Conservation (phyloP, 768 basidiomycete genomes). For the Suillus alpinus region DNA sequence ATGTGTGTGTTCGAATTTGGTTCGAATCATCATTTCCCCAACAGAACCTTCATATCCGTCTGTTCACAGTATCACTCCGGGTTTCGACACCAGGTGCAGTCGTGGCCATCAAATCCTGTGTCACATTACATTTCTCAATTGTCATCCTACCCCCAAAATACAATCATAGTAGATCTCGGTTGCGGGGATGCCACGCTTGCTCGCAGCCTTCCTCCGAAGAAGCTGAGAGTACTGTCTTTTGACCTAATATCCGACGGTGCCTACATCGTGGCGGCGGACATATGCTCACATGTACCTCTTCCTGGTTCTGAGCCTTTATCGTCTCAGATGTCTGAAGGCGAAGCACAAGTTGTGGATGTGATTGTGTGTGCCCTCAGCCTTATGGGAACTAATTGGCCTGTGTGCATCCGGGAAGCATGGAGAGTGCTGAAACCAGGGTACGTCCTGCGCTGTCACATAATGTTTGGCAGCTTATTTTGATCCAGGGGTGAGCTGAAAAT, state of each 20-base stretch:
- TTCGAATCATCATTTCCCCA: conserved; percentile 5
- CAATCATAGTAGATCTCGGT: conserved; percentile 89
- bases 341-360: conserved; percentile 83
- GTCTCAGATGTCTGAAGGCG: conserved; percentile 40
- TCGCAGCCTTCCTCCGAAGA: conserved; percentile 64
- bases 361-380: conserved; percentile 92
- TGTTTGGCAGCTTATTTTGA: conserved; percentile 7
- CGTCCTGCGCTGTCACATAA: conserved; percentile 26
- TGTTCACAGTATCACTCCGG: conserved; percentile 82
- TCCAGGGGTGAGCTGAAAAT: conserved; percentile 77
- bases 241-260: conserved; percentile 73
- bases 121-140: conserved; percentile 70
- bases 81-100: conserved; percentile 86
- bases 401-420: conserved; percentile 85
- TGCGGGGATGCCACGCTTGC: conserved; percentile 94
- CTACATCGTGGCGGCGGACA: conserved; percentile 89
- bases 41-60: conserved; percentile 10
- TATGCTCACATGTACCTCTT: conserved; percentile 73
- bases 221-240: conserved; percentile 69
- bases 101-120: conserved; percentile 96
- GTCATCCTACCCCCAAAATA: conserved; percentile 58
- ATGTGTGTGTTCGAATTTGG: conserved; percentile 49
- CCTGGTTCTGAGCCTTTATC: conserved; percentile 68
- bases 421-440: conserved; percentile 82
- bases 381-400: conserved; percentile 98